Percentiles rank a stretch among this genome's conserved stretches.
phyloP scores from a whole-genome alignment of 129 eudicot species.

The Lactuca saligna region DNA sequence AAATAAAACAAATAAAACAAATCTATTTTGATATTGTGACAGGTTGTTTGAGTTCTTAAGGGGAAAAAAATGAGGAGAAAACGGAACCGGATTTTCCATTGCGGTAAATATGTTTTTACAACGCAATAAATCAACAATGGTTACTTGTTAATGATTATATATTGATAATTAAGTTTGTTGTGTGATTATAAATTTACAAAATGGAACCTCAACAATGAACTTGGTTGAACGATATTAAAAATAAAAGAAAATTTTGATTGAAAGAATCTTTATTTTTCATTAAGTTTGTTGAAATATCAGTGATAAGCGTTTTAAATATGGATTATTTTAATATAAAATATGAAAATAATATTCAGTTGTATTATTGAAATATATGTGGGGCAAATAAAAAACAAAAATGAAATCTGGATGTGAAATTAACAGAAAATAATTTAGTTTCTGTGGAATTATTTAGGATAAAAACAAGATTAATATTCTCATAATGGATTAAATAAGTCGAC shows the following conservation, averaged over 20 bases:
- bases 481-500: neutral
- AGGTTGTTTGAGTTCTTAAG: no score
- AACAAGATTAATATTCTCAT: neutral
- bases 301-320: neutral
- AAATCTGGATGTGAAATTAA: neutral
- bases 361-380: neutral
- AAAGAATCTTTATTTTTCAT: no score
- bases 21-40: no score
- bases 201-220: no score
- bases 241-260: neutral
- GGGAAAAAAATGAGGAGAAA: no score
- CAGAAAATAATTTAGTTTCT: neutral
- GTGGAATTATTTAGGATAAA: neutral
- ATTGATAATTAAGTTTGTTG: neutral
- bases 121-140: no score
- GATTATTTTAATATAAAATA: no score
- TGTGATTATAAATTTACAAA: neutral
- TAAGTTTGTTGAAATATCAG: neutral
- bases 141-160: no score
- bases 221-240: neutral
- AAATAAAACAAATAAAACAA: no score
- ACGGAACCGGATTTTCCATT: no score
- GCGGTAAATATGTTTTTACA: no score
- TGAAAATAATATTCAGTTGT: neutral
- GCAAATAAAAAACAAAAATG: neutral